These are phyloP conservation scores for Euphrasia arctica DNA, from an alignment of 305 asterid species.

Conservation along the genomic window DNA sequence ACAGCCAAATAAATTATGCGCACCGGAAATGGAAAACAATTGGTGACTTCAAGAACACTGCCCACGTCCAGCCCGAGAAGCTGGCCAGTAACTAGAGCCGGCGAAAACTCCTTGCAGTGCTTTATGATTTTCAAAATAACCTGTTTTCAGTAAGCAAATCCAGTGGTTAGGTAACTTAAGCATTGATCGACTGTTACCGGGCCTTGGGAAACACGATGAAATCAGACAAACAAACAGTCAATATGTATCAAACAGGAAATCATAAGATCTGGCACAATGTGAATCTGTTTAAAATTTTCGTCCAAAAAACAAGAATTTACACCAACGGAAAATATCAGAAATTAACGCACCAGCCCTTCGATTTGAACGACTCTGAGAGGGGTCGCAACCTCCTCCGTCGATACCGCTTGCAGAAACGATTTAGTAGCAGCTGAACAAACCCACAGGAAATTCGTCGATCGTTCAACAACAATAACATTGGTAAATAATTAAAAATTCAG, in stretches of 20 bases:
- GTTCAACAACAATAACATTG: background rate
- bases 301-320: conserved; percentile 4
- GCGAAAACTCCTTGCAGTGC: conserved; percentile 96
- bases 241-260: background rate
- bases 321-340: background rate
- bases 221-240: background rate
- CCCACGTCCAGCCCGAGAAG: conserved; percentile 98
- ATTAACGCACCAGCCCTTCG: conserved; percentile 77
- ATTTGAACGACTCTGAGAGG: conserved; percentile 99
- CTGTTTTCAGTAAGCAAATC: conserved; percentile 30
- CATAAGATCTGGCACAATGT: conserved; percentile 9
- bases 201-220: background rate
- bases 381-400: conserved; percentile 75
- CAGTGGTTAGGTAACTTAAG: background rate
- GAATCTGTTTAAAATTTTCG: conserved; percentile 6
- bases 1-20: background rate
- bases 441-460: conserved; percentile 3
- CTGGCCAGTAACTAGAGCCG: conserved; percentile 90
- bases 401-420: conserved; percentile 88
- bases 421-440: conserved; percentile 42
- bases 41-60: conserved; percentile 92
- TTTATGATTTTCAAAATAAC: conserved; percentile 89
- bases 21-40: conserved; percentile 96
- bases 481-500: background rate
- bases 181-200: background rate